Base-by-base conservation (phyloP, 2,329 filamentous ascomycete species). In the Trichophyton mentagrophytes region DNA sequence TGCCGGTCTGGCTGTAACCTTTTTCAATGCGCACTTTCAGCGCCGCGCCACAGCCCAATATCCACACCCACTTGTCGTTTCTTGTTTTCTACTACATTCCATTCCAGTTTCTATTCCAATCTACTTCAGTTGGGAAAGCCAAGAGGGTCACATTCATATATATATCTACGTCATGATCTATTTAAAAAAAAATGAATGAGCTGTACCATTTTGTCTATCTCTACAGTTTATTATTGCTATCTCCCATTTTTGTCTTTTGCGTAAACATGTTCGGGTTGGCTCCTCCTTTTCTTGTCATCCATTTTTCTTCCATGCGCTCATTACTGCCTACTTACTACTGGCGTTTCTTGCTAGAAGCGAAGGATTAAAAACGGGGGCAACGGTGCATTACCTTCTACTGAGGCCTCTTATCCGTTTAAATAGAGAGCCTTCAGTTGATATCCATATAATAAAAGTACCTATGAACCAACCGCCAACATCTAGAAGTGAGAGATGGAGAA, bases 101-200 rank as follows among this genome's bases (percentile, higher is more conserved):
- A 36, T 55, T 55, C 27, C 49, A 55, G 27, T 55, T 20, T 27
- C 25, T 36, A 20, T 36, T 55, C 30, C 49, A 55, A 55, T 55
- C 49, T 55, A 55, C 27, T 36, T 55, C 15, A 55, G 49, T 38
- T 55, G 49, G 49, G 49, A 55, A 55, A 55, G 30, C 15, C 49
- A 17, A 30, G 30, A 36, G 49, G 49, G 25, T 36, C 49, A 17
- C 49, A 55, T 55, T 55, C 49, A 55, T 55, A 55, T 55, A 55
- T 55, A 55, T 55, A 55, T 55, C 27, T 55, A 55, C 27, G 2
- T 33, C 49, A 55, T 55, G 49, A 55, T 55, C 49, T 55, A 55
- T 55, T 55, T 7, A 55, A 55, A 55, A 55, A 17, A 55, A 55
- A 55, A 55, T 55, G 49, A 55, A 55, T 55, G 49, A 55, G 49